A percentile compares a stretch with the other conserved stretches of the same genome.
These are phyloP conservation scores for Trichoderma atroviride DNA, from an alignment of 2,329 filamentous ascomycete species.

Conservation along the genomic window DNA sequence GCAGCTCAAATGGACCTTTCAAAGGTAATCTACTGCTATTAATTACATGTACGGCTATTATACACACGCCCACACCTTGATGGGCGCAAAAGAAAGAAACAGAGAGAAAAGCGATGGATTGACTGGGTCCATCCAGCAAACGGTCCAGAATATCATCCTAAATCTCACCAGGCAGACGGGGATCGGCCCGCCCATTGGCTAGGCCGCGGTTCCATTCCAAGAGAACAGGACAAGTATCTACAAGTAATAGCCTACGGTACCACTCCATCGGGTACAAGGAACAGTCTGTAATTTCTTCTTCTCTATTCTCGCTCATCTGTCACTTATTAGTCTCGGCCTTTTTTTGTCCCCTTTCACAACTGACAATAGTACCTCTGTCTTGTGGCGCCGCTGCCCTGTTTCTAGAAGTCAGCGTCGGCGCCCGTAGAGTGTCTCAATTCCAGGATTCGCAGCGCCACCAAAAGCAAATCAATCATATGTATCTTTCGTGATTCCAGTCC, in stretches of 20 bases:
- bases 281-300: too few relatives aligned
- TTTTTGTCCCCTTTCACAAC: background rate
- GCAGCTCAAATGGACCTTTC: background rate
- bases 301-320: background rate
- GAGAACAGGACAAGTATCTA: constrained; percentile 10
- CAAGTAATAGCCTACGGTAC: too few relatives aligned
- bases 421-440: constrained; percentile 11
- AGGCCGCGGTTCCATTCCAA: background rate
- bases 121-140: background rate
- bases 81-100: background rate
- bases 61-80: constrained; percentile 3
- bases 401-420: constrained; percentile 21
- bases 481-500: background rate
- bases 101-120: background rate
- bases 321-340: background rate
- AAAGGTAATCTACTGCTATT: background rate
- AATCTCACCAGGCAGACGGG: background rate
- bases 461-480: background rate
- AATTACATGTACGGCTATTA: background rate
- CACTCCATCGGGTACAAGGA: constrained; percentile 1
- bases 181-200: background rate
- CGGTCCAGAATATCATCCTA: background rate
- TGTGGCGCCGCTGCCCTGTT: constrained; percentile 9
- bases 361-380: background rate
- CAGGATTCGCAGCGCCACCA: constrained; percentile 2